Percentiles rank a stretch among this genome's conserved stretches.
phyloP scores from a whole-genome alignment of 208 protist genomes.

The Herpetomonas muscarum region DNA sequence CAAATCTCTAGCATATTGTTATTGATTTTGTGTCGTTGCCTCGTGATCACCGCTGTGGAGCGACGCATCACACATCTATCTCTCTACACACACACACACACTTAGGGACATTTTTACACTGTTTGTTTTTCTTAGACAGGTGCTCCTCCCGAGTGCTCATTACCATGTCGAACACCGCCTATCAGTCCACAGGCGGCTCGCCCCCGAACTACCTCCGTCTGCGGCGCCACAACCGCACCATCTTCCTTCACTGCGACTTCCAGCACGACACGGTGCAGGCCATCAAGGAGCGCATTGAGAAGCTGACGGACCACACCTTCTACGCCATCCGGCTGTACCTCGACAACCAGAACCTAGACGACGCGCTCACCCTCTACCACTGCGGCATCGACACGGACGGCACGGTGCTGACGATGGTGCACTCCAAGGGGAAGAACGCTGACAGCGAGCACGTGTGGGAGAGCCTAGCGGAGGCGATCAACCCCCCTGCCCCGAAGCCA shows the following conservation, averaged over 20 bases:
- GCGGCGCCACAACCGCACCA: conserved; percentile 69
- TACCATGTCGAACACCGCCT: background rate
- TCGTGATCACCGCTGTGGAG: too few species aligned
- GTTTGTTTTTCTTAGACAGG: conserved; percentile 2
- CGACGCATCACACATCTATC: background rate
- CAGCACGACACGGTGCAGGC: conserved; percentile 87
- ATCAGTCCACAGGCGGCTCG: conserved; percentile 9
- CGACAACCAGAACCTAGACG: conserved; percentile 70
- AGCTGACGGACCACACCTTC: conserved; percentile 74
- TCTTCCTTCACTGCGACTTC: conserved; percentile 89
- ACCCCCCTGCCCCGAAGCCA: conserved; percentile 5
- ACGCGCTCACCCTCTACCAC: conserved; percentile 74
- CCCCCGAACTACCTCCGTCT: conserved; percentile 79
- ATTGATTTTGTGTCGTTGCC: too few species aligned
- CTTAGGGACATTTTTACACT: background rate
- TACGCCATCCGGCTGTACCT: conserved; percentile 76
- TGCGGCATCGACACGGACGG: conserved; percentile 76
- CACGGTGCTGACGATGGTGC: conserved; percentile 76
- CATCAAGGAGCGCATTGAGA: conserved; percentile 87
- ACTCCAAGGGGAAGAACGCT: conserved; percentile 51
- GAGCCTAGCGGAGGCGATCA: conserved; percentile 65
- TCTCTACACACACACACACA: background rate
- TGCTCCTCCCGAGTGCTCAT: background rate
- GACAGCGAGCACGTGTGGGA: conserved; percentile 78
- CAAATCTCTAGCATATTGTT: too few species aligned